Conservation (phyloP, 2,329 filamentous ascomycete genomes). For the Penicillium polonicum region DNA sequence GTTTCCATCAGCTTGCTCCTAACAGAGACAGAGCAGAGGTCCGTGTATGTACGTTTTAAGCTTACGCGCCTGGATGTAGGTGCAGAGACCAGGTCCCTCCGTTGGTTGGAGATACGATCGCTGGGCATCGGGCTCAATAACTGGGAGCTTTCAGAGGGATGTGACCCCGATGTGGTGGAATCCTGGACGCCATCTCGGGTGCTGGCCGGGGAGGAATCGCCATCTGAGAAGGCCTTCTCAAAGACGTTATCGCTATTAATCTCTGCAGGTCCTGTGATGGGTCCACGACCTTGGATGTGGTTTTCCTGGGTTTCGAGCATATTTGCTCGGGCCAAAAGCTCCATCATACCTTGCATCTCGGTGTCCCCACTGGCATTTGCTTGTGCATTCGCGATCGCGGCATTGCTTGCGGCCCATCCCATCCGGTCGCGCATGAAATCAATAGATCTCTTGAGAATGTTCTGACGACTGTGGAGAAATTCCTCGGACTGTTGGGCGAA, state of each 20-base stretch:
- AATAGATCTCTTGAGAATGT: conserved; percentile 86
- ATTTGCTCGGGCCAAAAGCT: conserved; percentile 78
- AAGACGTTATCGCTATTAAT: conserved; percentile 76
- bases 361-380: conserved; percentile 78
- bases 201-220: conserved; percentile 20
- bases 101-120: conserved; percentile 33
- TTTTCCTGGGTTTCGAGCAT: conserved; percentile 63
- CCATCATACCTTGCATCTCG: conserved; percentile 87
- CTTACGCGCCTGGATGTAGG: conserved; percentile 62
- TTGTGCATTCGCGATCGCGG: conserved; percentile 77
- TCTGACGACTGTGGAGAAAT: conserved; percentile 84
- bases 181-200: conserved; percentile 24
- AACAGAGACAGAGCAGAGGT: conserved; percentile 70
- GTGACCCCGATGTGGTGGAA: conserved; percentile 14
- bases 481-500: conserved; percentile 96
- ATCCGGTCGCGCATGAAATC: conserved; percentile 95
- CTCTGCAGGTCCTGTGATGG: conserved; percentile 77
- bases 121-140: conserved; percentile 32
- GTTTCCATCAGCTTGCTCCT: conserved; percentile 84
- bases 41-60: conserved; percentile 84
- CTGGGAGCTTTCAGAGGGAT: conserved; percentile 24
- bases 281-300: conserved; percentile 54
- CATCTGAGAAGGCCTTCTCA: conserved; percentile 70
- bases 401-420: conserved; percentile 73
- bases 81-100: conserved; percentile 40